phyloP scores from a whole-genome alignment of 2,329 filamentous ascomycete species.

The Cordyceps cateniannulata region DNA sequence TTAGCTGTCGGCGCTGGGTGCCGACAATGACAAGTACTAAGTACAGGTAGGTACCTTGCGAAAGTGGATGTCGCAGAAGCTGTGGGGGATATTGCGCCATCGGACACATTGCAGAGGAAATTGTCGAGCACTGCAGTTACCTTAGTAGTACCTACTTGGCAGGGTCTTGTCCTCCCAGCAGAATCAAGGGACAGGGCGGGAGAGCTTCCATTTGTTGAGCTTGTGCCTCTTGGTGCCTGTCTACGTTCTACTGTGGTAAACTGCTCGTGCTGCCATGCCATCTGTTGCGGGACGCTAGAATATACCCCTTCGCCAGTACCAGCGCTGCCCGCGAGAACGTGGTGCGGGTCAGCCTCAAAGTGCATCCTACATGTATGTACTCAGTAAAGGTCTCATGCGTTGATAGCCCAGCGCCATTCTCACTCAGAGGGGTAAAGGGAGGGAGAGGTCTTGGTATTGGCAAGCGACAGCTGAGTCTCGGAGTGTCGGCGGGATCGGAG shows the following conservation, averaged over 20 bases:
- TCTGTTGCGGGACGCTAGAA: conserved; percentile 1
- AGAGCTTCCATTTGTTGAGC: background rate
- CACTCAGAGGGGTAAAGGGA: background rate
- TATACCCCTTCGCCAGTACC: conserved; percentile 6
- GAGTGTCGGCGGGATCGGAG: conserved; percentile 5
- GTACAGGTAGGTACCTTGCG: no score
- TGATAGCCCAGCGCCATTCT: no score
- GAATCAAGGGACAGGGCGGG: background rate
- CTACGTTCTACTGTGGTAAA: background rate
- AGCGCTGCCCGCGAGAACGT: conserved; percentile 11
- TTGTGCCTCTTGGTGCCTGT: background rate
- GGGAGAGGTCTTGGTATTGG: background rate
- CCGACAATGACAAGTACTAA: background rate
- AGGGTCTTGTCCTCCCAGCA: background rate
- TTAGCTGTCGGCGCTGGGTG: background rate
- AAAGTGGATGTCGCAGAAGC: conserved; percentile 6
- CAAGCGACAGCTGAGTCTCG: background rate
- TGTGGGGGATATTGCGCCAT: conserved; percentile 11
- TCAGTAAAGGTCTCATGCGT: no score
- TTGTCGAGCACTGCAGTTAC: background rate
- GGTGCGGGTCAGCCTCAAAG: conserved; percentile 3
- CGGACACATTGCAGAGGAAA: conserved; percentile 1
- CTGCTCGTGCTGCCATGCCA: background rate
- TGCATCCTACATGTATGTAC: background rate
- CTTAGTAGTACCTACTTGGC: background rate